A percentile compares a stretch with the other conserved stretches of the same genome.
Conservation (phyloP, 192 early-diverging fungal species). For the Pilobolus umbonatus region DNA sequence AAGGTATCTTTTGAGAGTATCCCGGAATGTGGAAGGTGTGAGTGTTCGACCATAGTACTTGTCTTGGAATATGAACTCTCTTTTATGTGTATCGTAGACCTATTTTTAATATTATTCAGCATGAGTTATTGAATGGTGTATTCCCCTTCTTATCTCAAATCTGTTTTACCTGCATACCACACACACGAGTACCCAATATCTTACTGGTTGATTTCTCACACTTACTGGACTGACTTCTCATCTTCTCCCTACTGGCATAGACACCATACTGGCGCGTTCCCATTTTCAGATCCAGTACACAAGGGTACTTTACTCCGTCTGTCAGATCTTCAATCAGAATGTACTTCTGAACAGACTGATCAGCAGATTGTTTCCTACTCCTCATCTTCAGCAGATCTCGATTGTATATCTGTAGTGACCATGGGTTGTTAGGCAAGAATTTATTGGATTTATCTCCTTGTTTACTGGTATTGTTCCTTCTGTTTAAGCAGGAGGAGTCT, state of each 20-base stretch:
- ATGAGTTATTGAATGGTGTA: neutral
- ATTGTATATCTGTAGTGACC: conserved; percentile 26
- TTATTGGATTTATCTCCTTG: neutral
- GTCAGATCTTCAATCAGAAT: conserved; percentile 94
- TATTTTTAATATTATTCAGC: neutral
- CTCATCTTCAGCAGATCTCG: conserved; percentile 22
- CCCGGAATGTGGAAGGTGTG: conserved; percentile 72
- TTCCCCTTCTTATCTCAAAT: neutral
- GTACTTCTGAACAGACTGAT: conserved; percentile 57
- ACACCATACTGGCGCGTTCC: conserved; percentile 96
- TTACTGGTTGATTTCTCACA: conserved; percentile 91
- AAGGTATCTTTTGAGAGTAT: conserved; percentile 76
- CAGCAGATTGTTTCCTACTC: conserved; percentile 1
- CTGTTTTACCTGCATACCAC: conserved; percentile 87
- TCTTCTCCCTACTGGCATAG: conserved; percentile 79
- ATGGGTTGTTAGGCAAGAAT: conserved; percentile 23
- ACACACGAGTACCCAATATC: conserved; percentile 89
- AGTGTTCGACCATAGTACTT: conserved; percentile 95
- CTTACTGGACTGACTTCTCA: conserved; percentile 84
- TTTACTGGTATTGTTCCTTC: neutral
- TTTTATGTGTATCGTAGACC: conserved; percentile 21
- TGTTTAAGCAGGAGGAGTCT: neutral
- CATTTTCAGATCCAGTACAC: conserved; percentile 99
- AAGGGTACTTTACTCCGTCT: conserved; percentile 81
- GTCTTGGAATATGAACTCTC: conserved; percentile 80